Evolutionary conservation across 768 basidiomycete genomes (phyloP), one percentile per base, ranked within the genome.

Genomic region (Phylloporus sp.): DNA sequence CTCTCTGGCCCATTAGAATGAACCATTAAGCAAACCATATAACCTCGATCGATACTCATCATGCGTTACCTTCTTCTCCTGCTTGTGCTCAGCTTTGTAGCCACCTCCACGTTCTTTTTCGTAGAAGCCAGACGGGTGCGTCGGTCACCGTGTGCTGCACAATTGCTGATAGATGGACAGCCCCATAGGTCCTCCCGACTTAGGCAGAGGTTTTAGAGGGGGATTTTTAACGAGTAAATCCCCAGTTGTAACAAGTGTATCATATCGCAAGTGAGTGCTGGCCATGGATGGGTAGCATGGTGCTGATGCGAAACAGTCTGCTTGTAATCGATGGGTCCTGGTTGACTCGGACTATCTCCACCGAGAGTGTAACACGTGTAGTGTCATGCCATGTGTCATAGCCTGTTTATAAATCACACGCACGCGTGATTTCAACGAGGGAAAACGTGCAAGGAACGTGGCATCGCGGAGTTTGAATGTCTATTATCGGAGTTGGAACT

Each of bases 61-160:
- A 64, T 64, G 63, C 63, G 63, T 31, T 66, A 54, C 56, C 56
- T 66, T 54, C 63, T 64, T 46, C 63, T 64, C 31, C 9, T 66
- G 36, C 53, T 66, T 45, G 63, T 64, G 42, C 63, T 64, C 2
- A 66, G 64, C 39, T 64, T 64, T 54, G 47, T 64, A 53, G 64
- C 63, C 4, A 46, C 45, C 41, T 64, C 63, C 52, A 66, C 63
- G 32, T 64, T 64, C 63, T 64, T 64, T 66, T 64, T 54, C 18
- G 64, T 63, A 56, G 63, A 64, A 52, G 63, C 55, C 48, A 60
- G 52, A 61, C 53, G 50, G 64, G 63, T 64, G 40, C 26, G 64
- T 52, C 36, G 34, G 46, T 51, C 54, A 47, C 18, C 12, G 45
- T 49, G 20, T 2, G 32, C 31, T 20, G 2, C 31, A 1, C 34